phyloP scores from a whole-genome alignment of 202 grass and related monocot genomes.

The Sporobolus alterniflorus region DNA sequence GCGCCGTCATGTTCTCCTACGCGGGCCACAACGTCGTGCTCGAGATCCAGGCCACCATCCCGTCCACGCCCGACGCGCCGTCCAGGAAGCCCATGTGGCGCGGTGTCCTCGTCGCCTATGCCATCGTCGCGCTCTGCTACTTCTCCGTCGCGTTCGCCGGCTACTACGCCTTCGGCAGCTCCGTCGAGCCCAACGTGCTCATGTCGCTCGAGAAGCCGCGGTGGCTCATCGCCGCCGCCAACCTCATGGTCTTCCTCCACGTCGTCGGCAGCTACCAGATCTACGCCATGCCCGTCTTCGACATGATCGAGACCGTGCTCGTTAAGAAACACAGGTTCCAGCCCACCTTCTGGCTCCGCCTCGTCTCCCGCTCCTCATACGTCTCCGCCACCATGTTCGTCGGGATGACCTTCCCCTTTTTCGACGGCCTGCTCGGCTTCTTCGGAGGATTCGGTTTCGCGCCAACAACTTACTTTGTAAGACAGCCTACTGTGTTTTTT shows the following conservation, averaged over 20 bases:
- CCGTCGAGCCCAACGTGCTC: slow-evolving; percentile 55
- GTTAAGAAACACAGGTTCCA: slow-evolving; percentile 50
- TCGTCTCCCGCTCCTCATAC: slow-evolving; percentile 26
- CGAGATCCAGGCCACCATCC: slow-evolving; percentile 77
- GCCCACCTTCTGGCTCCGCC: slow-evolving; percentile 24
- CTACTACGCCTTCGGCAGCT: slow-evolving; percentile 59
- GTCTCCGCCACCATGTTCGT: slow-evolving; percentile 56
- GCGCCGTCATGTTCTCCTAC: slow-evolving; percentile 57
- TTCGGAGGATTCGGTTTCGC: slow-evolving; percentile 60
- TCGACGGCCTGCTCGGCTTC: slow-evolving; percentile 57
- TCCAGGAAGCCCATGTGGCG: slow-evolving; percentile 74
- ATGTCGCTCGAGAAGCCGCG: slow-evolving; percentile 50
- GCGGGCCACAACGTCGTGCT: slow-evolving; percentile 71
- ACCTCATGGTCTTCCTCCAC: slow-evolving; percentile 47
- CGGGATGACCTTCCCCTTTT: slow-evolving; percentile 58
- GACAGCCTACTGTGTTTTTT: not conserved
- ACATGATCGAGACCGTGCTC: slow-evolving; percentile 63
- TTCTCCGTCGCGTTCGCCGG: slow-evolving; percentile 58
- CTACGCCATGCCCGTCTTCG: slow-evolving; percentile 64
- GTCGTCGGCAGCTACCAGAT: slow-evolving; percentile 56
- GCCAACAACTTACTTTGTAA: slow-evolving; percentile 55
- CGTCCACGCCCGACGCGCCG: slow-evolving; percentile 57
- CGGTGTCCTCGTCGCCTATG: slow-evolving; percentile 52
- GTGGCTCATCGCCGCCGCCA: slow-evolving; percentile 65
- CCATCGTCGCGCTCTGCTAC: slow-evolving; percentile 70